Evolutionary conservation across 805 yeast genomes (phyloP).

Genomic region (Tetrapisispora iriomotensis): DNA sequence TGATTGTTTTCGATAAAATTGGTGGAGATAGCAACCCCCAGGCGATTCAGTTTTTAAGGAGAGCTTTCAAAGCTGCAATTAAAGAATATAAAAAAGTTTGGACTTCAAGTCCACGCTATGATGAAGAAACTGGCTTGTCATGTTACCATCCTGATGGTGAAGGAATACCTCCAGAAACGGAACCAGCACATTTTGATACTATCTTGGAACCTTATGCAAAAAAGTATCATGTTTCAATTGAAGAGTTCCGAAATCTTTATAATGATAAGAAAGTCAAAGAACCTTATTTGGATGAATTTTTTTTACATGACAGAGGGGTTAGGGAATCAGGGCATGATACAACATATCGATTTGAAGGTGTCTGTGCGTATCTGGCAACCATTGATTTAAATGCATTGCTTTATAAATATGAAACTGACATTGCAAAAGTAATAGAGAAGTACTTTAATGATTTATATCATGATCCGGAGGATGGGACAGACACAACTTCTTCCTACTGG

Average conservation of each 20-base stretch:
- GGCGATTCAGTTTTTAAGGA: conserved; percentile 50
- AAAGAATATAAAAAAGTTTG: conserved; percentile 78
- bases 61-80: conserved; percentile 70
- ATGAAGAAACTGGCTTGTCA: conserved; percentile 65
- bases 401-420: conserved; percentile 84
- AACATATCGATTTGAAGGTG: conserved; percentile 78
- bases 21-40: conserved; percentile 38
- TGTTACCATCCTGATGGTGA: conserved; percentile 83
- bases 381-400: conserved; percentile 78
- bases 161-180: conserved; percentile 98
- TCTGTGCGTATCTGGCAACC: conserved; percentile 82
- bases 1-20: conserved; percentile 53
- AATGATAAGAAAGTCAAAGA: conserved; percentile 57
- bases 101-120: conserved; percentile 66
- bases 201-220: conserved; percentile 58
- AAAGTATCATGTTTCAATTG: conserved; percentile 47
- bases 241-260: conserved; percentile 60
- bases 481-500: conserved; percentile 54
- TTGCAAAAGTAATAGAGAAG: conserved; percentile 50
- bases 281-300: conserved; percentile 79
- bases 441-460: conserved; percentile 43
- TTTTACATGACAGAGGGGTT: conserved; percentile 86
- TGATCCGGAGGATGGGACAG: conserved; percentile 30
- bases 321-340: conserved; percentile 97
- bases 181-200: conserved; percentile 72